Percentiles rank a stretch among this genome's conserved stretches.
These are phyloP conservation scores for Solanum aculeatissimum DNA, from an alignment of 305 asterid genomes.

Conservation along the genomic window DNA sequence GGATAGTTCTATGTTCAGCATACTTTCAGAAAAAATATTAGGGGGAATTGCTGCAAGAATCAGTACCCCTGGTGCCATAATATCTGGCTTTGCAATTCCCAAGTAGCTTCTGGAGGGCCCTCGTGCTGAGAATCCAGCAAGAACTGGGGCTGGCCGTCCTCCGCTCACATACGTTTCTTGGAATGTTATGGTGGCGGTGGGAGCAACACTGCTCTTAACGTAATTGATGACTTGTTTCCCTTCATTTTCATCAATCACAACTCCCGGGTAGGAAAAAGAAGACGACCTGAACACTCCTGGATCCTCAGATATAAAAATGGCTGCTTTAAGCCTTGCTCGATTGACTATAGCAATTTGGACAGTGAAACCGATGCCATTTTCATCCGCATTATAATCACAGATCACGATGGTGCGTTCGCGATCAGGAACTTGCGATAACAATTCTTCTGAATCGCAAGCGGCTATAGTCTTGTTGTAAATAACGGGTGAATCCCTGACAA, in stretches of 20 bases:
- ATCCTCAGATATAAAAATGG: constrained; percentile 28
- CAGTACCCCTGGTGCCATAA: constrained; percentile 31
- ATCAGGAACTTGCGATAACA: background rate
- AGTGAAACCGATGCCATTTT: background rate
- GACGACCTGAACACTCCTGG: background rate
- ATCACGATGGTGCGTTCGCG: background rate
- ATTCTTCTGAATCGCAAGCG: background rate
- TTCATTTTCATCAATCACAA: constrained; percentile 21
- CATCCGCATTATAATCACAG: background rate
- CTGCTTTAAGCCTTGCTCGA: constrained; percentile 18
- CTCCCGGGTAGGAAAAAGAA: constrained; percentile 26
- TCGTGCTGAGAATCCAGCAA: background rate
- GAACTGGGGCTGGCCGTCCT: background rate
- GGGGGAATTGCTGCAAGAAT: constrained; percentile 27
- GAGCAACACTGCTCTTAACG: background rate
- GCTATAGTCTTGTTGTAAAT: background rate
- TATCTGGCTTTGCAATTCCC: constrained; percentile 23
- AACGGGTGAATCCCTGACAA: background rate
- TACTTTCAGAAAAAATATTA: background rate
- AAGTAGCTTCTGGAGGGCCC: constrained; percentile 28
- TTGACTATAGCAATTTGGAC: constrained; percentile 4
- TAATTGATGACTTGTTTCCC: constrained; percentile 13
- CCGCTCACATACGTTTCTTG: background rate
- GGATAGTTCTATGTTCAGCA: background rate
- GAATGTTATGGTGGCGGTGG: background rate